Evolutionary conservation across 1,284 basidiomycete species (phyloP).

Genomic region (Pseudozyma hubeiensis): DNA sequence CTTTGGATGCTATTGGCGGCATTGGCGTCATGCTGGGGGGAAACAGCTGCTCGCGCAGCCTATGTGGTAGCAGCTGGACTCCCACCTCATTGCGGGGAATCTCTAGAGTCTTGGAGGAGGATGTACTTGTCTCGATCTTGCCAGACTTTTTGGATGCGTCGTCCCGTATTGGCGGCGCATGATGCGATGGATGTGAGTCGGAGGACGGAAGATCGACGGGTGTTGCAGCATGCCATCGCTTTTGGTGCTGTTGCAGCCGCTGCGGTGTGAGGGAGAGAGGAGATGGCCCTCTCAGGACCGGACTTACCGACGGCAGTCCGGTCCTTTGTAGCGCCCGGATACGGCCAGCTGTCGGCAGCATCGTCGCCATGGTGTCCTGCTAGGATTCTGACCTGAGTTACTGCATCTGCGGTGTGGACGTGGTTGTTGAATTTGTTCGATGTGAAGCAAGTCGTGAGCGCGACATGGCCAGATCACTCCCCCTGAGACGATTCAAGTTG

Average conservation of each 20-base stretch:
- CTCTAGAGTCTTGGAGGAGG: not conserved
- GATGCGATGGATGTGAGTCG: constrained; percentile 3
- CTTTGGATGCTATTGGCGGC: constrained; percentile 75
- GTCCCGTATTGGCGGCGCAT: constrained; percentile 11
- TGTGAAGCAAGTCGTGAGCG: not conserved
- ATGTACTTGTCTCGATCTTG: not conserved
- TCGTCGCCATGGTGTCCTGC: not conserved
- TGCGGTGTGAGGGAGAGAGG: not conserved
- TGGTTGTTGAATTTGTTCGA: not conserved
- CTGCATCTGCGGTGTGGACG: not conserved
- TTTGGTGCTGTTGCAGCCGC: constrained; percentile 13
- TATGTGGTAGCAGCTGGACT: constrained; percentile 87
- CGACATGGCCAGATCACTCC: not conserved
- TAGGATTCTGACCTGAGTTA: not conserved
- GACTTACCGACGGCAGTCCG: not conserved
- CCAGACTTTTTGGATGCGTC: not conserved
- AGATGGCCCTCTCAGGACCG: not conserved
- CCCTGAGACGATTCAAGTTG: not conserved
- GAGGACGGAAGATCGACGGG: constrained; percentile 22
- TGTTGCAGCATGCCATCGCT: constrained; percentile 36
- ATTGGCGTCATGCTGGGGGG: constrained; percentile 74
- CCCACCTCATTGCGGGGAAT: constrained; percentile 80
- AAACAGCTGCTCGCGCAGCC: constrained; percentile 86
- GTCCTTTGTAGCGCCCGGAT: not conserved
- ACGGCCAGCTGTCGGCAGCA: not conserved